Evolutionary conservation across 2,329 filamentous ascomycete genomes (phyloP).

Genomic region (Botrytis deweyae): DNA sequence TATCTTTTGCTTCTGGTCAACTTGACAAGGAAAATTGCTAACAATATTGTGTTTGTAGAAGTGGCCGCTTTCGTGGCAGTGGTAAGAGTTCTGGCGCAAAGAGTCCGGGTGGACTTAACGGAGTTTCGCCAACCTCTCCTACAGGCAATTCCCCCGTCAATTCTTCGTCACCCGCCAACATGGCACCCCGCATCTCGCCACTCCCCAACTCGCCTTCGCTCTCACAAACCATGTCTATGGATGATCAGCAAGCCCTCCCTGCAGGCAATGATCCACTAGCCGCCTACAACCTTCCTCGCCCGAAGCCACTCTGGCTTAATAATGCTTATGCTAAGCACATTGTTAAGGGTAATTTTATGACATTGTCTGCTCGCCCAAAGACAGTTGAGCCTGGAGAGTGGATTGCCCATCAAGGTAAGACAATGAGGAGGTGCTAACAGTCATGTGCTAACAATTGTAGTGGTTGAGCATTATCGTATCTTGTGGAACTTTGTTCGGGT

Average conservation of each 20-base stretch:
- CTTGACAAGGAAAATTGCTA: constrained; percentile 24
- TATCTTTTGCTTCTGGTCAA: background rate
- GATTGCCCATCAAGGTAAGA: constrained; percentile 87
- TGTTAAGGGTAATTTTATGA: constrained; percentile 97
- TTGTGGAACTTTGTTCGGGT: constrained; percentile 87
- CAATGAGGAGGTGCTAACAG: constrained; percentile 27
- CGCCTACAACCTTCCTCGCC: constrained; percentile 63
- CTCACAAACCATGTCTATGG: constrained; percentile 66
- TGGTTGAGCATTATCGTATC: constrained; percentile 89
- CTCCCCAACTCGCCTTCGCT: constrained; percentile 64
- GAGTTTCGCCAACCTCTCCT: constrained; percentile 51
- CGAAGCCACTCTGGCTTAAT: constrained; percentile 72
- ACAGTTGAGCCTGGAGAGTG: constrained; percentile 94
- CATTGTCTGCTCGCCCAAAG: constrained; percentile 85
- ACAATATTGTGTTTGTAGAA: constrained; percentile 43
- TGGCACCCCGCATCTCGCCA: constrained; percentile 60
- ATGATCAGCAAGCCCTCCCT: constrained; percentile 47
- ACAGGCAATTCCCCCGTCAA: constrained; percentile 46
- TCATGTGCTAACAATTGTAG: constrained; percentile 47
- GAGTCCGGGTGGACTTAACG: constrained; percentile 50
- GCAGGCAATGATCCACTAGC: constrained; percentile 52
- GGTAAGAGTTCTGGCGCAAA: constrained; percentile 53
- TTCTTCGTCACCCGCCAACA: constrained; percentile 49
- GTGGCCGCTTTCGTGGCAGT: constrained; percentile 58
- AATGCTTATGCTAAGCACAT: constrained; percentile 78